Evolutionary conservation across 768 basidiomycete genomes (phyloP).

Genomic region (Suillus luteus): DNA sequence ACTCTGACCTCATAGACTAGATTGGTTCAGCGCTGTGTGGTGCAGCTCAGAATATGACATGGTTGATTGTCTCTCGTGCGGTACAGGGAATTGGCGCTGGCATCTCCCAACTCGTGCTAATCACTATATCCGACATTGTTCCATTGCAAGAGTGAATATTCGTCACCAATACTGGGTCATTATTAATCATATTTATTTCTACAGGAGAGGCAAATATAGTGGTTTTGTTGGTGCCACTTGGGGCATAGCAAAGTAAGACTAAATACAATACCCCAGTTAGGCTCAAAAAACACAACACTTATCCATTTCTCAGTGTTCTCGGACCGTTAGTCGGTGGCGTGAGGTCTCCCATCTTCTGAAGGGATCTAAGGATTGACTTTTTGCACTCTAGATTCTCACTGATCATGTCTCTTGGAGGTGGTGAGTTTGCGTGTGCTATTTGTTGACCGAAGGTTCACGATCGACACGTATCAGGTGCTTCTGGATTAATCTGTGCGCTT

Average conservation of each 20-base stretch:
- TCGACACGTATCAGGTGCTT: conserved; percentile 33
- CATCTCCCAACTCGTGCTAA: conserved; percentile 38
- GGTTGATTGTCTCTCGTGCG: conserved; percentile 43
- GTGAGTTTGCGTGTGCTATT: conserved; percentile 23
- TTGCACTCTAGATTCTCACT: conserved; percentile 29
- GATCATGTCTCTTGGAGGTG: conserved; percentile 43
- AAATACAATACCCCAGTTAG: background rate
- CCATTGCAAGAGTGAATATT: conserved; percentile 33
- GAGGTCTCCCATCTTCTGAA: conserved; percentile 8
- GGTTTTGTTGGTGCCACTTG: conserved; percentile 42
- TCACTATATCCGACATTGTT: conserved; percentile 44
- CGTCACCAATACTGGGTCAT: background rate
- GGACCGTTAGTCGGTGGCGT: conserved; percentile 47
- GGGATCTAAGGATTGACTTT: background rate
- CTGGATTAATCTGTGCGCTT: conserved; percentile 37
- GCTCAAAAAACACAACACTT: background rate
- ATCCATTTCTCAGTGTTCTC: conserved; percentile 30
- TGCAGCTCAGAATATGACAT: conserved; percentile 44
- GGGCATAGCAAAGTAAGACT: conserved; percentile 39
- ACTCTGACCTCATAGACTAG: conserved; percentile 18
- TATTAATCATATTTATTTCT: background rate
- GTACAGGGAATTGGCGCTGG: conserved; percentile 47
- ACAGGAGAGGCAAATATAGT: conserved; percentile 41
- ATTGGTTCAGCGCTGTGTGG: conserved; percentile 43
- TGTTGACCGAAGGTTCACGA: background rate